Percentiles rank a stretch among this genome's conserved stretches.
These are phyloP conservation scores for Tolypocladium inflatum DNA, from an alignment of 2,329 filamentous ascomycete genomes.

Conservation along the genomic window DNA sequence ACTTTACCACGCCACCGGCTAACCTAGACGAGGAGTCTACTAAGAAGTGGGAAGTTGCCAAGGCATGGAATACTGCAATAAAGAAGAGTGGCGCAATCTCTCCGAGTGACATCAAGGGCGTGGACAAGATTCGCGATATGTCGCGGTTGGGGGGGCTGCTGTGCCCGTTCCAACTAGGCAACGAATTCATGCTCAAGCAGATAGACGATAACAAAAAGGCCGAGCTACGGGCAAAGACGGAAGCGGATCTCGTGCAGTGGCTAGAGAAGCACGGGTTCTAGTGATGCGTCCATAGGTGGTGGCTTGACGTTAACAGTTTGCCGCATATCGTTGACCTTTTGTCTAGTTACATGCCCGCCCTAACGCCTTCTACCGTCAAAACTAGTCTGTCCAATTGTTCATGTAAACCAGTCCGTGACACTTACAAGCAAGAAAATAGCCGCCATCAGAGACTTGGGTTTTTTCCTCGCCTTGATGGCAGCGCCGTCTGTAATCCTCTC, in stretches of 20 bases:
- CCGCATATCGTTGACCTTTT: too few relatives aligned
- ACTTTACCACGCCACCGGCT: neutral
- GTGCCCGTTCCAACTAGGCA: neutral
- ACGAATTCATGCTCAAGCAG: neutral
- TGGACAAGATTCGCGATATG: neutral
- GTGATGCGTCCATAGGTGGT: neutral
- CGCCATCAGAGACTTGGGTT: too few relatives aligned
- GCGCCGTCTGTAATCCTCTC: too few relatives aligned
- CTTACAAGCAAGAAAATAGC: too few relatives aligned
- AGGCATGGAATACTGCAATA: neutral
- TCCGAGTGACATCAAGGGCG: neutral
- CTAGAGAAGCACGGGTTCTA: constrained; percentile 14
- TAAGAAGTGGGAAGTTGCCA: neutral
- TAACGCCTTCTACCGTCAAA: too few relatives aligned
- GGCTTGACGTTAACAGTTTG: constrained; percentile 20
- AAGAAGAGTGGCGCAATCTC: neutral
- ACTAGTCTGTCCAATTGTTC: too few relatives aligned
- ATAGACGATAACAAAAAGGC: neutral
- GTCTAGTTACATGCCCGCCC: too few relatives aligned
- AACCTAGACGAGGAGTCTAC: neutral
- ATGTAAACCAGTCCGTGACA: too few relatives aligned
- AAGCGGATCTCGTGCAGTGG: neutral
- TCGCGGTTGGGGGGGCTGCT: neutral
- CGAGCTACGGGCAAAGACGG: neutral
- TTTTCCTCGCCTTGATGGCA: too few relatives aligned